Evolutionary conservation across 1,139 yeast genomes (phyloP).

Genomic region (Hanseniaspora uvarum): DNA sequence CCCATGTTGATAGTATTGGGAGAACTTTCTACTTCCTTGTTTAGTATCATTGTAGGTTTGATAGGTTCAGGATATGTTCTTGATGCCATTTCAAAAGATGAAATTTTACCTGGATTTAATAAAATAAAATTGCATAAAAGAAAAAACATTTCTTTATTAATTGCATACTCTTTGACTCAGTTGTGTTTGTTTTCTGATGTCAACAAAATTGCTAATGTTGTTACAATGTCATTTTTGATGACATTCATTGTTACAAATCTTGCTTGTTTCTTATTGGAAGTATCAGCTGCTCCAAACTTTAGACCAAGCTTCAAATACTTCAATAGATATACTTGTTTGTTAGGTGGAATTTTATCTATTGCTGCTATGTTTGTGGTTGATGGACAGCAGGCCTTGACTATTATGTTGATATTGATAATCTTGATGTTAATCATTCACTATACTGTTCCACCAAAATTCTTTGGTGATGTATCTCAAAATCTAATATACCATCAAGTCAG

Average conservation of each 20-base stretch:
- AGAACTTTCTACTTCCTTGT: slow-evolving; percentile 77
- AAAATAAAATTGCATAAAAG: slow-evolving; percentile 9
- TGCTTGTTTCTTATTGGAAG: slow-evolving; percentile 77
- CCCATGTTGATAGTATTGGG: slow-evolving; percentile 72
- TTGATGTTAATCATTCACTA: slow-evolving; percentile 75
- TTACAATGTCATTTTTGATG: slow-evolving; percentile 93
- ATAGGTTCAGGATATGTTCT: slow-evolving; percentile 88
- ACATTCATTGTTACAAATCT: slow-evolving; percentile 87
- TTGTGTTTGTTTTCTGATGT: slow-evolving; percentile 76
- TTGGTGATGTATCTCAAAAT: slow-evolving; percentile 96
- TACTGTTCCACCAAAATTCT: slow-evolving; percentile 83
- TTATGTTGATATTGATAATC: slow-evolving; percentile 53
- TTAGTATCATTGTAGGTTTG: slow-evolving; percentile 87
- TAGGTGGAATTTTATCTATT: slow-evolving; percentile 60
- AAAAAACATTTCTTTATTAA: slow-evolving; percentile 35
- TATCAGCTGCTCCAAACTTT: slow-evolving; percentile 93
- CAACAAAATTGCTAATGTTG: slow-evolving; percentile 85
- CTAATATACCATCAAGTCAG: slow-evolving; percentile 92
- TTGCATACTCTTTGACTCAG: slow-evolving; percentile 78
- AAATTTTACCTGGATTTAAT: slow-evolving; percentile 62
- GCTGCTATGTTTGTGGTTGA: slow-evolving; percentile 91
- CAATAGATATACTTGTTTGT: slow-evolving; percentile 66
- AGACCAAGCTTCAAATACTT: slow-evolving; percentile 88
- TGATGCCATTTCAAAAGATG: slow-evolving; percentile 83
- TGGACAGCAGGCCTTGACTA: slow-evolving; percentile 72